Percentiles rank a stretch among this genome's conserved stretches.
Conservation (phyloP, 2,329 filamentous ascomycete species). For the Ceratocystis eucalypticola region DNA sequence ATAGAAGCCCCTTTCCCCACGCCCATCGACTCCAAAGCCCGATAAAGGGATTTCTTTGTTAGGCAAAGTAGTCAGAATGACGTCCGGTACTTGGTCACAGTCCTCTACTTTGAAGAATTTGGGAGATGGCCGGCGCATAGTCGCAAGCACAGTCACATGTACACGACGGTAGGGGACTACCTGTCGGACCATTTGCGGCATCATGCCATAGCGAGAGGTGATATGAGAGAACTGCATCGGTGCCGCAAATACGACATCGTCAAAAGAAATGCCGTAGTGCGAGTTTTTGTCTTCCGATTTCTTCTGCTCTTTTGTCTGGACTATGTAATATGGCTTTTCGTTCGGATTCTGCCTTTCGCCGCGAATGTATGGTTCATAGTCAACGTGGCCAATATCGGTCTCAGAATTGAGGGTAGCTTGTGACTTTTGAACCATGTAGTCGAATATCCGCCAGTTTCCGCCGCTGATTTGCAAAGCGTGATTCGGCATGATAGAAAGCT, state of each 20-base stretch:
- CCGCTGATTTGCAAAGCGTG: constrained; percentile 66
- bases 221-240: constrained; percentile 74
- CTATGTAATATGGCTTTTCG: neutral
- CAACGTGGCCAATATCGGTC: constrained; percentile 51
- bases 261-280: constrained; percentile 39
- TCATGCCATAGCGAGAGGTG: constrained; percentile 46
- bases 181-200: constrained; percentile 53
- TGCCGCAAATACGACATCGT: constrained; percentile 68
- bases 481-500: constrained; percentile 76
- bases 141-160: constrained; percentile 81
- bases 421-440: constrained; percentile 58
- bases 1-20: constrained; percentile 68
- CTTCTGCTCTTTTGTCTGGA: neutral
- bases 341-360: neutral
- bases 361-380: neutral
- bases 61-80: constrained; percentile 70
- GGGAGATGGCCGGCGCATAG: constrained; percentile 57
- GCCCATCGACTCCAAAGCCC: constrained; percentile 38
- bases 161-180: constrained; percentile 73
- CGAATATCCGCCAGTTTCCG: constrained; percentile 92
- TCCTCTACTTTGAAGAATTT: constrained; percentile 55
- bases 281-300: neutral
- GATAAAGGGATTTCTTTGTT: constrained; percentile 39
- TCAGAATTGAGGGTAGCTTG: constrained; percentile 49
- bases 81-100: constrained; percentile 49